Evolutionary conservation across 306 rosid species (phyloP).

Genomic region (Fragaria nilgerrensis): DNA sequence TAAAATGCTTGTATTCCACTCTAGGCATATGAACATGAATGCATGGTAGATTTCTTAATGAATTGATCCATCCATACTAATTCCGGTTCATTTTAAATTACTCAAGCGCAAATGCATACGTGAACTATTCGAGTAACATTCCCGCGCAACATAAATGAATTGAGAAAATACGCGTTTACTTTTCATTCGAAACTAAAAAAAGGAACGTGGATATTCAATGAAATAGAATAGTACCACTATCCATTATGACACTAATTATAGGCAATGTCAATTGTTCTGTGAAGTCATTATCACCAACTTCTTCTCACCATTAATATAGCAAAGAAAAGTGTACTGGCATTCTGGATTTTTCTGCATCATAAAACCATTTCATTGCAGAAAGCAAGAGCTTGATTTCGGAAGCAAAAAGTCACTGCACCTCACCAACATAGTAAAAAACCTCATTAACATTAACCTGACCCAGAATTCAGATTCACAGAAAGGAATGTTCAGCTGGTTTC

Average conservation of each 20-base stretch:
- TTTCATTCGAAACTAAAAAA: not conserved
- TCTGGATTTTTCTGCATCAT: not conserved
- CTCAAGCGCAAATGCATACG: not conserved
- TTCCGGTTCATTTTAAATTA: too few relatives aligned
- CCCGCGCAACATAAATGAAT: not conserved
- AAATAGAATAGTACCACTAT: not conserved
- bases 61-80: too few relatives aligned
- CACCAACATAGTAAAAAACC: not conserved
- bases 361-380: not conserved
- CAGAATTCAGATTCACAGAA: not conserved
- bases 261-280: not conserved
- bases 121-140: too few relatives aligned
- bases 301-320: not conserved
- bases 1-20: constrained; percentile 4
- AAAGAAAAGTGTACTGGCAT: not conserved
- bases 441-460: not conserved
- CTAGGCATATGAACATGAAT: not conserved
- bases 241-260: not conserved
- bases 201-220: not conserved
- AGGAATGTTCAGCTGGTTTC: not conserved
- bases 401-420: not conserved
- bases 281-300: not conserved
- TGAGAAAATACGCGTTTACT: not conserved
- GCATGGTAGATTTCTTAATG: not conserved
- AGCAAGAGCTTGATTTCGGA: not conserved